These are phyloP conservation scores for Avena eriantha DNA, from an alignment of 176 grass and related monocot species.

Conservation along the genomic window DNA sequence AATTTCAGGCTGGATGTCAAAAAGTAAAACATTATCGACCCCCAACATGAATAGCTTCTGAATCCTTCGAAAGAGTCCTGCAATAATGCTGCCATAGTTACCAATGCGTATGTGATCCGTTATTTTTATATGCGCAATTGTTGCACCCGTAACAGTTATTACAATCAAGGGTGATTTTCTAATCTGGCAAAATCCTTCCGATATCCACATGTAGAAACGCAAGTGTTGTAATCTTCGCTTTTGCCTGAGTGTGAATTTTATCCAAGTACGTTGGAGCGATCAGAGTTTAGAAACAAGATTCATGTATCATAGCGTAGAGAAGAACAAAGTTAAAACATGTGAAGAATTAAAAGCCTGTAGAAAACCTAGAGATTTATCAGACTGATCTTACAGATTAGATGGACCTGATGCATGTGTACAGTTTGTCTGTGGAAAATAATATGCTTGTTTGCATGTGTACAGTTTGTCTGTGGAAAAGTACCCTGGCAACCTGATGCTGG, in stretches of 20 bases:
- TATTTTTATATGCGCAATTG: constrained; percentile 55
- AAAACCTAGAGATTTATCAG: not conserved
- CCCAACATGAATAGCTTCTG: not conserved
- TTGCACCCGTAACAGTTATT: constrained; percentile 51
- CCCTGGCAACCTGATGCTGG: constrained; percentile 64
- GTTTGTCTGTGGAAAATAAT: constrained; percentile 62
- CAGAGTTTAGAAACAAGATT: constrained; percentile 63
- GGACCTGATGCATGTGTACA: constrained; percentile 36
- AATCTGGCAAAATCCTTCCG: constrained; percentile 61
- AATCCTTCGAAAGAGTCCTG: not conserved
- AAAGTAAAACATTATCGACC: no score
- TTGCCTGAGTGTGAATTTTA: constrained; percentile 57
- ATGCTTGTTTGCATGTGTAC: constrained; percentile 15
- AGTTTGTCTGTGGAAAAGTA: constrained; percentile 71
- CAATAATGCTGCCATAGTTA: constrained; percentile 14
- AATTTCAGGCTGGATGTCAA: not conserved
- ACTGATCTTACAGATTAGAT: not conserved
- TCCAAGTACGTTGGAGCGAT: constrained; percentile 40
- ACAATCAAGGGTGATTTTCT: constrained; percentile 64
- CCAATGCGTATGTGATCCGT: constrained; percentile 44
- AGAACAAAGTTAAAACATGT: not conserved
- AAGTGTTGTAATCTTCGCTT: not conserved
- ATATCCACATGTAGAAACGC: constrained; percentile 30
- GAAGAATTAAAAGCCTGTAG: not conserved
- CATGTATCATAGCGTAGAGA: constrained; percentile 29